Percentiles rank a stretch among this genome's conserved stretches.
These are phyloP conservation scores for Colletotrichum sp. DNA, from an alignment of 2,329 filamentous ascomycete genomes.

Conservation along the genomic window DNA sequence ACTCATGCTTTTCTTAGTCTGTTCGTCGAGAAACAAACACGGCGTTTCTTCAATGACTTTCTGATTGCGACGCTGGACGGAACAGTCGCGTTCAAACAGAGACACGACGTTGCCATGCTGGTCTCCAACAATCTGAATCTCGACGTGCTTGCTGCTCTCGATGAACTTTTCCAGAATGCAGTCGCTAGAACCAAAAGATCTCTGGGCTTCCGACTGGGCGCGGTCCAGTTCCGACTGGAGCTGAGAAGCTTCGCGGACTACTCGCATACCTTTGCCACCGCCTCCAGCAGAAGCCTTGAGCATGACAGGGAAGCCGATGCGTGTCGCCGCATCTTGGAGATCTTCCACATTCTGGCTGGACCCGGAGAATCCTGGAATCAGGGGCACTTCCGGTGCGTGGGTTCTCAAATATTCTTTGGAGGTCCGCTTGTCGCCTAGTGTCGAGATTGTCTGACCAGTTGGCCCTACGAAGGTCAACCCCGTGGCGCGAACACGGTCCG, in stretches of 20 bases:
- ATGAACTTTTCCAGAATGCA: conserved; percentile 65
- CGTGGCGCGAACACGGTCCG: background rate
- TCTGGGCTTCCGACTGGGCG: background rate
- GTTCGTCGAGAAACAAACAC: conserved; percentile 21
- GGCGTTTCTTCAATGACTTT: conserved; percentile 47
- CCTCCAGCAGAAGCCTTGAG: background rate
- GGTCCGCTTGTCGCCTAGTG: background rate
- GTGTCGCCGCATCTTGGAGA: background rate
- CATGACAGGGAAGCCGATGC: background rate
- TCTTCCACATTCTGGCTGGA: background rate
- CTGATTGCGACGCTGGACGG: conserved; percentile 48
- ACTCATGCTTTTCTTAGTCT: conserved; percentile 35
- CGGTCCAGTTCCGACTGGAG: background rate
- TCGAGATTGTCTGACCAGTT: background rate
- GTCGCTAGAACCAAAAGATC: background rate
- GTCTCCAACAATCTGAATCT: conserved; percentile 50
- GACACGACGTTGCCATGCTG: conserved; percentile 35
- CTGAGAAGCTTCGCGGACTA: background rate
- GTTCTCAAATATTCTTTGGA: background rate
- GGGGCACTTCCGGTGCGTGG: background rate
- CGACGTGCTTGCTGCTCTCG: conserved; percentile 49
- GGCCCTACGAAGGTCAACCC: background rate
- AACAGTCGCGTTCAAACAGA: conserved; percentile 49
- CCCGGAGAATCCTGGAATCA: background rate
- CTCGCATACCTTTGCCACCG: background rate